A percentile compares a stretch with the other conserved stretches of the same genome.
These are phyloP conservation scores for Monilinia fructicola DNA, from an alignment of 2,329 filamentous ascomycete species.

Conservation along the genomic window DNA sequence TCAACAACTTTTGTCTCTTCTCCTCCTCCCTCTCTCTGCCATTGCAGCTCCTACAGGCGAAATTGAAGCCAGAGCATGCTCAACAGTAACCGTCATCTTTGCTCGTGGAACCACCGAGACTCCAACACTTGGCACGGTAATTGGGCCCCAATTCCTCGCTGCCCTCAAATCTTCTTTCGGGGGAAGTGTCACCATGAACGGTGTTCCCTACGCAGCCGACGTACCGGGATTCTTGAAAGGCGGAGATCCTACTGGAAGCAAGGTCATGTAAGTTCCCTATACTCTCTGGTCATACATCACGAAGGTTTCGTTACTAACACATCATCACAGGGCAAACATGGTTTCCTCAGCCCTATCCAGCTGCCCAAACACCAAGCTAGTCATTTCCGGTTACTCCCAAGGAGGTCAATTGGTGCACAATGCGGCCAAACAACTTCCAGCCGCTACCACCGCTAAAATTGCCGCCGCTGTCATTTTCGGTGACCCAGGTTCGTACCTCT, in stretches of 20 bases:
- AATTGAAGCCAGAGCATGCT: conserved; percentile 26
- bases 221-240: conserved; percentile 48
- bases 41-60: conserved; percentile 11
- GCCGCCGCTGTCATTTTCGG: conserved; percentile 35
- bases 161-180: conserved; percentile 44
- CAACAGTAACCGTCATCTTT: conserved; percentile 35
- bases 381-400: conserved; percentile 30
- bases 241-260: conserved; percentile 47
- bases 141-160: conserved; percentile 35
- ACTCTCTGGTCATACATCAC: not conserved
- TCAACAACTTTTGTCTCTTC: conserved; percentile 12
- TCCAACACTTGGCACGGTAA: conserved; percentile 33
- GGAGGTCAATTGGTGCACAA: conserved; percentile 36
- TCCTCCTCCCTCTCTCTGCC: conserved; percentile 12
- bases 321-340: conserved; percentile 20
- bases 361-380: conserved; percentile 27
- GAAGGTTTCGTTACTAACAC: conserved; percentile 11
- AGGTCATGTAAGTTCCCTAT: conserved; percentile 42
- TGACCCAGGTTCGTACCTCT: conserved; percentile 29
- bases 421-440: conserved; percentile 27
- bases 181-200: conserved; percentile 50
- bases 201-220: conserved; percentile 53
- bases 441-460: conserved; percentile 28
- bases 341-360: conserved; percentile 2
- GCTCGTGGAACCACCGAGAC: conserved; percentile 35